phyloP scores from a whole-genome alignment of 805 yeast genomes.

The Metschnikowia continentalis region DNA sequence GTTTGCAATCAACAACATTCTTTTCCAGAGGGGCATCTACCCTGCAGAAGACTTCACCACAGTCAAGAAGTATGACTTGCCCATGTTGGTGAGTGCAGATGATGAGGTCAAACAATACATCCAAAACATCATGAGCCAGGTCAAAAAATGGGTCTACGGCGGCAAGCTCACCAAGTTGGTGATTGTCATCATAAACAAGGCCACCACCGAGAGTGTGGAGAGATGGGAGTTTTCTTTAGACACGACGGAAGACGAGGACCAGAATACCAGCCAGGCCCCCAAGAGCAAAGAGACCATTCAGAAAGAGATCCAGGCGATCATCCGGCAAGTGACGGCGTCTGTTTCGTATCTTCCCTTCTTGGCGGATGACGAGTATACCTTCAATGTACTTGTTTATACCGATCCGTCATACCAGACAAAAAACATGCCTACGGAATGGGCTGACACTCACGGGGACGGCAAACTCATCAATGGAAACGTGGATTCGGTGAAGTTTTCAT shows the following conservation, averaged over 20 bases:
- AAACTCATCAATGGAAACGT: slow-evolving; percentile 49
- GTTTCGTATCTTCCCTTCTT: slow-evolving; percentile 80
- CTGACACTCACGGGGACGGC: slow-evolving; percentile 59
- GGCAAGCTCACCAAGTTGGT: slow-evolving; percentile 66
- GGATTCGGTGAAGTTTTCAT: slow-evolving; percentile 66
- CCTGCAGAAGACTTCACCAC: slow-evolving; percentile 80
- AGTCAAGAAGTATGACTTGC: slow-evolving; percentile 75
- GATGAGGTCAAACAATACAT: slow-evolving; percentile 73
- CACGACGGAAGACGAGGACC: slow-evolving; percentile 18
- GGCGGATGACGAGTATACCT: slow-evolving; percentile 55
- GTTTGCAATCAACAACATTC: slow-evolving; percentile 71
- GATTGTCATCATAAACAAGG: slow-evolving; percentile 67
- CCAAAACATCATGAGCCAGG: slow-evolving; percentile 59
- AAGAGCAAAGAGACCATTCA: slow-evolving; percentile 51
- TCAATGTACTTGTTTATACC: slow-evolving; percentile 81
- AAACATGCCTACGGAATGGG: slow-evolving; percentile 78
- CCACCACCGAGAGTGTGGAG: slow-evolving; percentile 66
- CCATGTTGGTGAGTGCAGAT: slow-evolving; percentile 66
- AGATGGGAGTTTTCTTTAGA: slow-evolving; percentile 81
- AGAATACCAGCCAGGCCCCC: neutral
- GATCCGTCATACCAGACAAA: slow-evolving; percentile 49
- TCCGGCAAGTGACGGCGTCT: slow-evolving; percentile 85
- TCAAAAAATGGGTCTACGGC: slow-evolving; percentile 62
- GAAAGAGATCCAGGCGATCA: slow-evolving; percentile 75
- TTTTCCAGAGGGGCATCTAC: slow-evolving; percentile 86